Conservation (phyloP, 2,329 filamentous ascomycete species). For the Aspergillus bombycis region DNA sequence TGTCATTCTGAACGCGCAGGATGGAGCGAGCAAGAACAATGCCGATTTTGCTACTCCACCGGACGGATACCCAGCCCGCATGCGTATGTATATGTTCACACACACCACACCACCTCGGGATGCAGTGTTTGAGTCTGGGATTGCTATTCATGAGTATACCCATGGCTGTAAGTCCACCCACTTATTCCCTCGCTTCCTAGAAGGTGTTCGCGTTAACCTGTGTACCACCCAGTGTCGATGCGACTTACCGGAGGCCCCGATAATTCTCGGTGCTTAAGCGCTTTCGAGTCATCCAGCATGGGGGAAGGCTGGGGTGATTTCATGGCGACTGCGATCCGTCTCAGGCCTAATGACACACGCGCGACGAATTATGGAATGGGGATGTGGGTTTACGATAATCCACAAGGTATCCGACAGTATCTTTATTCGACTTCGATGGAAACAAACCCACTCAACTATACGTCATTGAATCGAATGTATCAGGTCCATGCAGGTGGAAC, state of each 20-base stretch:
- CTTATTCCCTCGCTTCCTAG: not conserved
- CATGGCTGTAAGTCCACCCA: conserved; percentile 15
- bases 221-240: conserved; percentile 12
- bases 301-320: conserved; percentile 24
- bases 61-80: conserved; percentile 17
- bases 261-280: conserved; percentile 16
- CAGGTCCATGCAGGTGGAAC: conserved; percentile 15
- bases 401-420: conserved; percentile 12
- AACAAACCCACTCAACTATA: conserved; percentile 16
- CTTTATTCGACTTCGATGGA: conserved; percentile 16
- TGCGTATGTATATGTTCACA: conserved; percentile 21
- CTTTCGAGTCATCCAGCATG: conserved; percentile 18
- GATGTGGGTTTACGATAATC: conserved; percentile 9
- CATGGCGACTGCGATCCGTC: conserved; percentile 17
- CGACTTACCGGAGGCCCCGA: conserved; percentile 19
- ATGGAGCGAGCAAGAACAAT: conserved; percentile 18
- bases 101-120: conserved; percentile 11
- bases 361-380: conserved; percentile 14
- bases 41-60: conserved; percentile 19
- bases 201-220: not conserved
- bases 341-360: conserved; percentile 15
- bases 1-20: conserved; percentile 21
- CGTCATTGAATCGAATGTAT: conserved; percentile 8
- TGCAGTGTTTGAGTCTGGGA: conserved; percentile 14
- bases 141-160: conserved; percentile 22